A percentile compares a stretch with the other conserved stretches of the same genome.
These are phyloP conservation scores for Colletotrichum euphorbiae DNA, from an alignment of 2,329 filamentous ascomycete genomes.

Conservation along the genomic window DNA sequence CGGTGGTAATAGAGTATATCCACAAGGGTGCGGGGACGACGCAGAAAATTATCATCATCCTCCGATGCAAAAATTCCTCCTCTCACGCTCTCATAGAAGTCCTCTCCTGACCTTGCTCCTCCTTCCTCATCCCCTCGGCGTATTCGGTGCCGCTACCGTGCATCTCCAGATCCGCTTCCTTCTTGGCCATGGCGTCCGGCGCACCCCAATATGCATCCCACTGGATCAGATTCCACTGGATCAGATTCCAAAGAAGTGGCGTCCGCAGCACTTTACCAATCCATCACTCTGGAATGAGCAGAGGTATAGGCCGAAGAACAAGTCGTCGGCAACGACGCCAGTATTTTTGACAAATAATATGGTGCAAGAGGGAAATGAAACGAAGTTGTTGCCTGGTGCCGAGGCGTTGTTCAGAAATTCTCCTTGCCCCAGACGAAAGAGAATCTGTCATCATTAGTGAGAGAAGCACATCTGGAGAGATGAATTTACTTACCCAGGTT, in stretches of 20 bases:
- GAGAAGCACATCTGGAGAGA: not conserved
- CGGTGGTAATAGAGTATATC: constrained; percentile 39
- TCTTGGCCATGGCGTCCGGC: constrained; percentile 32
- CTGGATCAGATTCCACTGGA: constrained; percentile 28
- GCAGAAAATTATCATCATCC: constrained; percentile 40
- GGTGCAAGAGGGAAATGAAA: constrained; percentile 39
- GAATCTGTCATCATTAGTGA: constrained; percentile 57
- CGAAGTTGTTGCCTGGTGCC: constrained; percentile 31
- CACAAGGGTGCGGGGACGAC: constrained; percentile 37
- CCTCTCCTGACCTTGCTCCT: not conserved
- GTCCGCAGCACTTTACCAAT: constrained; percentile 2
- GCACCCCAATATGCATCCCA: constrained; percentile 32
- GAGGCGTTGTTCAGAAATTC: constrained; percentile 64
- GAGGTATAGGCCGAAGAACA: constrained; percentile 3
- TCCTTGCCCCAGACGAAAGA: constrained; percentile 77
- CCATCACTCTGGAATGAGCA: not conserved
- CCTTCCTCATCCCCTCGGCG: constrained; percentile 11
- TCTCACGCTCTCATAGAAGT: not conserved
- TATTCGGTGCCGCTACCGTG: not conserved
- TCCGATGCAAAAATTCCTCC: constrained; percentile 28
- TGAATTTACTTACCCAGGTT: constrained; percentile 74
- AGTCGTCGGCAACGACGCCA: constrained; percentile 22
- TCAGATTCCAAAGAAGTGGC: constrained; percentile 25
- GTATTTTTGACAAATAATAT: constrained; percentile 36
- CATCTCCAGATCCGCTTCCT: constrained; percentile 19